Evolutionary conservation across 106 monocot species (phyloP).

Genomic region (Acanthochlamys bracteata): DNA sequence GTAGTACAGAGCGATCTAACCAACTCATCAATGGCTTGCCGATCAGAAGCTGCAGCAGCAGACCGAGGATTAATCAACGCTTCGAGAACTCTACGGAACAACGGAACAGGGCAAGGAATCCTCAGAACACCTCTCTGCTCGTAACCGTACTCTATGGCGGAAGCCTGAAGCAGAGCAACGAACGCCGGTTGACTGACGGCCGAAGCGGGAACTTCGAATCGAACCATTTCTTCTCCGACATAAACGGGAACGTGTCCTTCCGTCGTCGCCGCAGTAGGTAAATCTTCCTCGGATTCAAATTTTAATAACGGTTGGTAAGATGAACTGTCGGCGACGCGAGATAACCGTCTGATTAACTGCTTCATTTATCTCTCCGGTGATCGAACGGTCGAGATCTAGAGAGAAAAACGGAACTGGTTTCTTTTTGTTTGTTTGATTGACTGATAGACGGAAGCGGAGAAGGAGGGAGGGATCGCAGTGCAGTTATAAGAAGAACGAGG

Average conservation of each 20-base stretch:
- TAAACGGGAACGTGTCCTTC: conserved; percentile 62
- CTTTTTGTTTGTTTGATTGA: too few species aligned
- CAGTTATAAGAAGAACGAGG: too few species aligned
- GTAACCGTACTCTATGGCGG: conserved; percentile 72
- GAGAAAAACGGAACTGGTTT: too few species aligned
- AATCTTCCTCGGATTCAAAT: conserved; percentile 6
- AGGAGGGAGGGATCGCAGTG: too few species aligned
- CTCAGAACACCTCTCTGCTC: conserved; percentile 46
- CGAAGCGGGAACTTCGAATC: conserved; percentile 48
- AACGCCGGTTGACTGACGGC: conserved; percentile 38
- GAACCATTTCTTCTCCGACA: conserved; percentile 73
- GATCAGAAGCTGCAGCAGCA: neutral
- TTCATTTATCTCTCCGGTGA: too few species aligned
- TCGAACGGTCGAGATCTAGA: too few species aligned
- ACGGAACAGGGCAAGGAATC: conserved; percentile 48
- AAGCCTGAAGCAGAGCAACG: conserved; percentile 34
- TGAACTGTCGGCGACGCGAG: too few species aligned
- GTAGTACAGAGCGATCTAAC: neutral
- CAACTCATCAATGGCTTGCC: neutral
- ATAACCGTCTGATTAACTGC: too few species aligned
- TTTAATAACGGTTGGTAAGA: too few species aligned
- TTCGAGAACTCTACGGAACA: conserved; percentile 29
- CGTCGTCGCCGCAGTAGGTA: conserved; percentile 40
- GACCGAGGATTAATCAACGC: conserved; percentile 5
- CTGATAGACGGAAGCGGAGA: too few species aligned